Evolutionary conservation across 1,139 yeast species (phyloP).

Genomic region (Lodderomyces theae): DNA sequence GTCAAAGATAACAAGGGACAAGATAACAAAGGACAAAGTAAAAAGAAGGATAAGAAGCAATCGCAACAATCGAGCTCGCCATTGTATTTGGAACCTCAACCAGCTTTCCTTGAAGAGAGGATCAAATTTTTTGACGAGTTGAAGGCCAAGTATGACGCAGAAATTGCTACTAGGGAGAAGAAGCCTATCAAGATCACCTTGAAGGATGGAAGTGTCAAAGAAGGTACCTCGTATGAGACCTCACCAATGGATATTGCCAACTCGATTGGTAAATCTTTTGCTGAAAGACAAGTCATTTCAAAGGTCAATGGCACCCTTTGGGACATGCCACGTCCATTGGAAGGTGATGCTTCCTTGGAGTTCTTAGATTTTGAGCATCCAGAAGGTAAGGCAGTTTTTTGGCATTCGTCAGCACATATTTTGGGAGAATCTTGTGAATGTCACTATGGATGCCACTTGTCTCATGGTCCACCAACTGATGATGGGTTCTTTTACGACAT

Average conservation of each 20-base stretch:
- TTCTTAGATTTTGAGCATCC: slow-evolving; percentile 66
- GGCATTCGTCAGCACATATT: slow-evolving; percentile 99
- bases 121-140: slow-evolving; percentile 75
- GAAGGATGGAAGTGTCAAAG: slow-evolving; percentile 79
- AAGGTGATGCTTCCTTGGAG: slow-evolving; percentile 66
- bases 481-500: slow-evolving; percentile 98
- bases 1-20: slow-evolving; percentile 5
- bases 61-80: slow-evolving; percentile 15
- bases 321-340: slow-evolving; percentile 96
- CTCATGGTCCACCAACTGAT: slow-evolving; percentile 92
- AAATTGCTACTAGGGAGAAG: slow-evolving; percentile 58
- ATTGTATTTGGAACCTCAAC: slow-evolving; percentile 68
- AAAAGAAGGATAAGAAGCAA: slow-evolving; percentile 3
- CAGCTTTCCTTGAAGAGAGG: slow-evolving; percentile 78
- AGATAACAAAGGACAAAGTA: slow-evolving; percentile 3
- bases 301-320: slow-evolving; percentile 86
- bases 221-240: slow-evolving; percentile 86
- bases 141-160: slow-evolving; percentile 74
- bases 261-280: slow-evolving; percentile 76
- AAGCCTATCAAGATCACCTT: slow-evolving; percentile 71
- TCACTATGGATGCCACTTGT: slow-evolving; percentile 88
- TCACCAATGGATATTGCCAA: slow-evolving; percentile 84
- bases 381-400: slow-evolving; percentile 93
- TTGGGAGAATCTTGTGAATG: slow-evolving; percentile 98
- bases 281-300: slow-evolving; percentile 85